These are phyloP conservation scores for Clarireedia monteithiana DNA, from an alignment of 2,329 filamentous ascomycete species.

Conservation along the genomic window DNA sequence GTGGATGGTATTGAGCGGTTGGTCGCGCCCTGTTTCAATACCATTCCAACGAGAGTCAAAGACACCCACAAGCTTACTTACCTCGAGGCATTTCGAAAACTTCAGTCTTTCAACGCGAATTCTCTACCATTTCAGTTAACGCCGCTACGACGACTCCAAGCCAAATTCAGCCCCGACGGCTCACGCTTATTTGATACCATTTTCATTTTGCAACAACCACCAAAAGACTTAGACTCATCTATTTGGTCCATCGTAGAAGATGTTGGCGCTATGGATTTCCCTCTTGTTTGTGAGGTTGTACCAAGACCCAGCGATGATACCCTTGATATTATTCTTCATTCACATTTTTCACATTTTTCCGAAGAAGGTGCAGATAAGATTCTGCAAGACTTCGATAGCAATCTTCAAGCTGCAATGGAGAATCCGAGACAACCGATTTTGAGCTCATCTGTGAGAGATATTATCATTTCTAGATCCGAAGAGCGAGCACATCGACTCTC, in stretches of 20 bases:
- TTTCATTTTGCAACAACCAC: slow-evolving; percentile 65
- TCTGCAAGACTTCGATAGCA: slow-evolving; percentile 19
- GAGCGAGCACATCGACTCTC: background rate
- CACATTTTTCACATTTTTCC: slow-evolving; percentile 38
- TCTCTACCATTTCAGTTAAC: slow-evolving; percentile 65
- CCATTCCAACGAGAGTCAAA: slow-evolving; percentile 62
- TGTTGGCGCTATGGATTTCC: slow-evolving; percentile 62
- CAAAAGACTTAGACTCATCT: slow-evolving; percentile 44
- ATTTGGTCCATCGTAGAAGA: slow-evolving; percentile 53
- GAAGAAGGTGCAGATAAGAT: slow-evolving; percentile 15
- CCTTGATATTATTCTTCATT: slow-evolving; percentile 55
- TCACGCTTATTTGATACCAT: slow-evolving; percentile 69
- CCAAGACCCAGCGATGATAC: slow-evolving; percentile 45
- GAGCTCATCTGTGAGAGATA: slow-evolving; percentile 14
- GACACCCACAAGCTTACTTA: slow-evolving; percentile 43
- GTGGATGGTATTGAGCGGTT: slow-evolving; percentile 61
- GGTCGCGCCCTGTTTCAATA: slow-evolving; percentile 91
- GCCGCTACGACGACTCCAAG: slow-evolving; percentile 64
- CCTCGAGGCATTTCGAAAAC: slow-evolving; percentile 26
- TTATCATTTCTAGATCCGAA: slow-evolving; percentile 15
- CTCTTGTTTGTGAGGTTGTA: slow-evolving; percentile 68
- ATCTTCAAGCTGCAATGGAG: slow-evolving; percentile 17
- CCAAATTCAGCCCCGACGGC: slow-evolving; percentile 36
- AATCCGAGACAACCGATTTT: slow-evolving; percentile 26
- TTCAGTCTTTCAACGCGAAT: slow-evolving; percentile 45